phyloP scores from a whole-genome alignment of 768 basidiomycete genomes.

The Leccinum variicolor region DNA sequence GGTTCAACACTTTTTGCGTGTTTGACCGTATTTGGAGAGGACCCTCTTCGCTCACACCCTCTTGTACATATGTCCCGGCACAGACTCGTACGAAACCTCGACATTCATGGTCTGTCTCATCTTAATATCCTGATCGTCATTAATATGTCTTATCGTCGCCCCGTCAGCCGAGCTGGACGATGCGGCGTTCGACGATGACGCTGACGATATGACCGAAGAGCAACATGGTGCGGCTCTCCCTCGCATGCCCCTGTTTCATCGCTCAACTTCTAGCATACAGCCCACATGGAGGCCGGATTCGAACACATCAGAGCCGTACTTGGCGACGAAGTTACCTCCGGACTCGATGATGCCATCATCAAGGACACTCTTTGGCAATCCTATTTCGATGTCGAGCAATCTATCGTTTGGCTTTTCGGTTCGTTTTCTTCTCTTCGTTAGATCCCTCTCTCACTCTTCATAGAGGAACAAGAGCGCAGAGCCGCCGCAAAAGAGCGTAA shows the following conservation, averaged over 20 bases:
- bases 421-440: conserved; percentile 24
- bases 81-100: conserved; percentile 81
- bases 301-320: conserved; percentile 66
- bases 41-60: conserved; percentile 2
- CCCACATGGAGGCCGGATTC: conserved; percentile 67
- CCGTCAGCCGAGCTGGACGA: conserved; percentile 83
- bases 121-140: background rate
- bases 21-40: conserved; percentile 20
- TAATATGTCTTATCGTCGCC: background rate
- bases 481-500: conserved; percentile 67
- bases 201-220: conserved; percentile 78
- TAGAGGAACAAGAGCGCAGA: conserved; percentile 69
- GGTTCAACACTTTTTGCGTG: background rate
- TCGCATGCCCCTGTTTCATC: background rate
- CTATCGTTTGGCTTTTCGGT: conserved; percentile 75
- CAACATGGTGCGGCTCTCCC: conserved; percentile 59
- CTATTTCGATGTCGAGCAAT: conserved; percentile 80
- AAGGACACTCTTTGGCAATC: conserved; percentile 82
- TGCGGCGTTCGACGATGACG: conserved; percentile 71
- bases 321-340: conserved; percentile 61
- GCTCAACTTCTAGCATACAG: conserved; percentile 34
- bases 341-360: conserved; percentile 71
- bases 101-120: conserved; percentile 57
- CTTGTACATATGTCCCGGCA: conserved; percentile 72
- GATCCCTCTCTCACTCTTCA: conserved; percentile 1